A percentile compares a stretch with the other conserved stretches of the same genome.
Conservation (phyloP, 257 asterid genomes). For the Phtheirospermum japonicum region DNA sequence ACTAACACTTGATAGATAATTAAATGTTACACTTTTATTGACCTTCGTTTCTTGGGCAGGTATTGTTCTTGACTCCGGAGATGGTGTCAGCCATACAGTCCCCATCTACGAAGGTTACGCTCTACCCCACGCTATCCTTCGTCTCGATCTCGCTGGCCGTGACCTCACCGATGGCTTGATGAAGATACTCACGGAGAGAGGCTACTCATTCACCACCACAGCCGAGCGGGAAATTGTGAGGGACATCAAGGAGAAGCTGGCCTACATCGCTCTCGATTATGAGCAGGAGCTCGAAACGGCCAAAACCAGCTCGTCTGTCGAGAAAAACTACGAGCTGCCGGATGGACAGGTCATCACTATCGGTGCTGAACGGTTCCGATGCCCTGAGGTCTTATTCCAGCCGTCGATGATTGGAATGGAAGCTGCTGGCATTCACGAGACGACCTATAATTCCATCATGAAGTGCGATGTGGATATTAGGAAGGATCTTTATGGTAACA, state of each 20-base stretch:
- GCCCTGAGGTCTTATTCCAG: constrained; percentile 58
- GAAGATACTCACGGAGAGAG: constrained; percentile 48
- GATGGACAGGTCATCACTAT: constrained; percentile 49
- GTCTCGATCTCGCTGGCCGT: constrained; percentile 48
- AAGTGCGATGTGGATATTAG: constrained; percentile 45
- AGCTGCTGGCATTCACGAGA: constrained; percentile 44
- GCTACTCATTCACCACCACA: constrained; percentile 47
- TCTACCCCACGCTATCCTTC: constrained; percentile 48
- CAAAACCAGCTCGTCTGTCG: constrained; percentile 44
- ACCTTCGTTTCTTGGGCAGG: constrained; percentile 22
- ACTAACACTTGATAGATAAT: too few species aligned
- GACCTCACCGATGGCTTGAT: constrained; percentile 42
- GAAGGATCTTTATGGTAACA: constrained; percentile 44
- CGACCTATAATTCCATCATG: constrained; percentile 43
- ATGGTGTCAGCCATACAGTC: constrained; percentile 34
- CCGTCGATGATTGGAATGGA: constrained; percentile 52
- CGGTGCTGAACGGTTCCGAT: constrained; percentile 44
- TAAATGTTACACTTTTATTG: neutral
- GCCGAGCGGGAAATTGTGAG: constrained; percentile 54
- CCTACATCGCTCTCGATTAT: constrained; percentile 49
- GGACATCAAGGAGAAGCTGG: constrained; percentile 48
- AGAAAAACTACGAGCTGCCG: constrained; percentile 49
- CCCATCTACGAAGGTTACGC: constrained; percentile 44
- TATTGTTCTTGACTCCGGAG: constrained; percentile 39
- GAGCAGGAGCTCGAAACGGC: constrained; percentile 47